Conservation (phyloP, 2,329 filamentous ascomycete species). For the Microsporum ferrugineum region DNA sequence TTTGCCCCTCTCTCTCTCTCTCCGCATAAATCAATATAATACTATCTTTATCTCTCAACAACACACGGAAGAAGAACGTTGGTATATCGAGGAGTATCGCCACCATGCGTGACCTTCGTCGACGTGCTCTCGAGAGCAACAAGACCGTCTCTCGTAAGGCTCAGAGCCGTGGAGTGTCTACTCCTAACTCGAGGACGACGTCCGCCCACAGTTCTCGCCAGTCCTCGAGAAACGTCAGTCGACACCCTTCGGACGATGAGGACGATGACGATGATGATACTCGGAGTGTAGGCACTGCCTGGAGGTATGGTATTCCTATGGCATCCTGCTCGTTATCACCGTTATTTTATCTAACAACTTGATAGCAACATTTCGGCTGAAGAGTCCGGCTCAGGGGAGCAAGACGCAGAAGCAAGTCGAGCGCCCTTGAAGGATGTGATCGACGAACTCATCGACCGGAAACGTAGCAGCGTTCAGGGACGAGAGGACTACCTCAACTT, state of each 20-base stretch:
- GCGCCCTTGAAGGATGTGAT: constrained; percentile 50
- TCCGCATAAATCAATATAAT: background rate
- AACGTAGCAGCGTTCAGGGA: constrained; percentile 61
- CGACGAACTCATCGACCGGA: constrained; percentile 61
- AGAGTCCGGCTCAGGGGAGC: constrained; percentile 21
- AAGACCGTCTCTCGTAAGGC: constrained; percentile 53
- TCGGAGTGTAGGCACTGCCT: constrained; percentile 47
- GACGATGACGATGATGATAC: constrained; percentile 42
- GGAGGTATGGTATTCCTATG: constrained; percentile 27
- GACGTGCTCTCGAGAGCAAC: constrained; percentile 52
- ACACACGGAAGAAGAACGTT: background rate
- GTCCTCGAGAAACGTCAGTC: constrained; percentile 43
- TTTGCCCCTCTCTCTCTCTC: background rate
- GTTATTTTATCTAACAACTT: background rate
- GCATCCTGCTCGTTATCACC: background rate
- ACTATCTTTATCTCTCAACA: background rate
- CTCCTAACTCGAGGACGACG: constrained; percentile 40
- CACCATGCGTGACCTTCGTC: constrained; percentile 40
- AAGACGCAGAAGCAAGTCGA: background rate
- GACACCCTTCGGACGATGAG: constrained; percentile 48
- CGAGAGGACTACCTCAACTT: constrained; percentile 53
- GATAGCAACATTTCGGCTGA: constrained; percentile 54
- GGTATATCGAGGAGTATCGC: constrained; percentile 1
- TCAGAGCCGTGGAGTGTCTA: constrained; percentile 38
- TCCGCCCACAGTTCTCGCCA: constrained; percentile 43